A percentile compares a stretch with the other conserved stretches of the same genome.
These are phyloP conservation scores for Juncus inflexus DNA, from an alignment of 176 grass and related monocot genomes.

Conservation along the genomic window DNA sequence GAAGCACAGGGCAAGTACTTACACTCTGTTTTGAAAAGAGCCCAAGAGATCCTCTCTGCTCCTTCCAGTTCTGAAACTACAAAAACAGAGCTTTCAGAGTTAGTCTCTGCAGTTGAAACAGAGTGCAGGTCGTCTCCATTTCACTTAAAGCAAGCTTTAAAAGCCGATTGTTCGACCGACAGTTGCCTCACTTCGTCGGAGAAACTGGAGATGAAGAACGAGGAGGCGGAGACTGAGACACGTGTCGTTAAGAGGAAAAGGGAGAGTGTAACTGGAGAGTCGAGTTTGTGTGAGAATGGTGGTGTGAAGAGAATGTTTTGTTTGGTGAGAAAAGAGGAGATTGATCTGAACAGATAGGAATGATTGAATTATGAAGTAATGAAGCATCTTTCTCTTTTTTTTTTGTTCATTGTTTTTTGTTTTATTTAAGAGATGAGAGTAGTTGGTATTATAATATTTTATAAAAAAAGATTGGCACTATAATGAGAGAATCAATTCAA, in stretches of 20 bases:
- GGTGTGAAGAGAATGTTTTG: conserved; percentile 29
- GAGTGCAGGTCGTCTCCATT: conserved; percentile 39
- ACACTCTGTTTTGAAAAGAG: conserved; percentile 62
- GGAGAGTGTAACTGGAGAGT: conserved; percentile 12
- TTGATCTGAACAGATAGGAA: conserved; percentile 81
- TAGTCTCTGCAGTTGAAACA: conserved; percentile 42
- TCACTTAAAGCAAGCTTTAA: conserved; percentile 3
- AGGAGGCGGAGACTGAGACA: conserved; percentile 10
- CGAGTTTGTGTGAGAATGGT: conserved; percentile 29
- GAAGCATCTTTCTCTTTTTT: conserved; percentile 24
- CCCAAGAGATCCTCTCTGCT: conserved; percentile 49
- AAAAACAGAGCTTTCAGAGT: conserved; percentile 55
- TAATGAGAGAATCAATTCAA: conserved; percentile 20
- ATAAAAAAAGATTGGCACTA: too few relatives aligned
- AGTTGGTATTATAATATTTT: neutral
- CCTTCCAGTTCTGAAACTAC: conserved; percentile 26
- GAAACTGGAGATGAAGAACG: conserved; percentile 35
- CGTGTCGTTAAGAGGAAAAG: conserved; percentile 34
- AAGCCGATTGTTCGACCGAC: conserved; percentile 33
- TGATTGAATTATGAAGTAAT: neutral
- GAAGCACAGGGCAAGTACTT: conserved; percentile 95
- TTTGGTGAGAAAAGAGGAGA: conserved; percentile 31
- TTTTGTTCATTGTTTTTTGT: conserved; percentile 25
- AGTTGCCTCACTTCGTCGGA: conserved; percentile 67
- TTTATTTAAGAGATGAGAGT: conserved; percentile 21